A percentile compares a stretch with the other conserved stretches of the same genome.
Conservation (phyloP, 2,329 filamentous ascomycete genomes). For the Aspergillus unguis region DNA sequence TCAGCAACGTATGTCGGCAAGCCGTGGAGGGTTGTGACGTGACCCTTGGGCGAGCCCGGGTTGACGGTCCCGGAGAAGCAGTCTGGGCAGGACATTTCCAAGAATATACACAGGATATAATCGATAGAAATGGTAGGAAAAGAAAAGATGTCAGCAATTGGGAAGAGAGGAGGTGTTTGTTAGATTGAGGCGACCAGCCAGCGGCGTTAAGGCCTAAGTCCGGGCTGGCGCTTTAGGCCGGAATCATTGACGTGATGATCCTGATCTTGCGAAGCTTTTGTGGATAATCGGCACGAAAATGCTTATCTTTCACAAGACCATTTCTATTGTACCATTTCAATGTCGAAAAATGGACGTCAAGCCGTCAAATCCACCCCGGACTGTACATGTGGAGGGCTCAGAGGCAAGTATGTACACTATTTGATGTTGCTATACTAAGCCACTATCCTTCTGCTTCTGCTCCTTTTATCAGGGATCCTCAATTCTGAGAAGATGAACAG, state of each 20-base stretch:
- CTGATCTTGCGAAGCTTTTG: neutral
- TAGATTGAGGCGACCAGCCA: neutral
- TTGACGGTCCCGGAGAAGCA: slow-evolving; percentile 51
- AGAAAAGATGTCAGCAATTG: neutral
- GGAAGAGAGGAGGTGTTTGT: neutral
- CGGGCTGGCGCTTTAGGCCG: neutral
- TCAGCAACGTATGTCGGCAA: slow-evolving; percentile 50
- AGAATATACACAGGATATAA: neutral
- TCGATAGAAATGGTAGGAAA: neutral
- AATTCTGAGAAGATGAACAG: too few relatives aligned
- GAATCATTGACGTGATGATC: neutral
- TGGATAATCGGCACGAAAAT: neutral
- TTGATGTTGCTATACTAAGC: too few relatives aligned
- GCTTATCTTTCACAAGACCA: neutral
- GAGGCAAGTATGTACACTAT: too few relatives aligned
- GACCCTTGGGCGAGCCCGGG: slow-evolving; percentile 45
- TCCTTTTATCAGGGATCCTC: too few relatives aligned
- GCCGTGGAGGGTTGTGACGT: slow-evolving; percentile 47
- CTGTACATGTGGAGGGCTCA: too few relatives aligned
- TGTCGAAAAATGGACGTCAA: too few relatives aligned
- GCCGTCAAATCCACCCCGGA: too few relatives aligned
- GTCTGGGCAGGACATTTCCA: slow-evolving; percentile 28
- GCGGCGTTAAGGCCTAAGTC: neutral
- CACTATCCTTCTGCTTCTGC: too few relatives aligned
- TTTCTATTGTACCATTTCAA: too few relatives aligned